Evolutionary conservation across 1,284 basidiomycete species (phyloP), one percentile per base, ranked within the genome.

Genomic region (Moesziomyces antarcticus): DNA sequence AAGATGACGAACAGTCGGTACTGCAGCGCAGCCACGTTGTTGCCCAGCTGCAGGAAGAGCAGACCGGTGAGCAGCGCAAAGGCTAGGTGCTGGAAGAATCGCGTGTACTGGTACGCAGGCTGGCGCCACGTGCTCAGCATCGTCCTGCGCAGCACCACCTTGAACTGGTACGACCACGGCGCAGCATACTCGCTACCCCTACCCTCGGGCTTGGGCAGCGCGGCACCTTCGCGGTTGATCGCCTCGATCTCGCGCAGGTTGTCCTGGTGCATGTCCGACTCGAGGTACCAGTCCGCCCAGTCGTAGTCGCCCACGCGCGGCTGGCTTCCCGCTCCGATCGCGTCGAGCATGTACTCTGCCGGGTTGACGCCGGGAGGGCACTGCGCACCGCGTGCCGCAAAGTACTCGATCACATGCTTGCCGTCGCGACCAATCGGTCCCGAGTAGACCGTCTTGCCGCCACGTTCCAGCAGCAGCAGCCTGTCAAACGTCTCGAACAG

Each of bases 11-110:
- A 94, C 40, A 93, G 89, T 41, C 92, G 88, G 86, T 93, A 95
- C 81, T 97, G 92, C 27, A 97, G 85, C 49, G 91, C 90, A 49
- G 90, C 88, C 42, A 89, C 71, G 65, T 89, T 90, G 76, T 89
- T 85, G 51, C 88, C 88, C 22, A 94, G 87, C 81, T 91, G 90
- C 57, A 97, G 86, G 89, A 94, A 94, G 14, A 92, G 92, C 53
- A 97, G 86, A 30, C 91, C 91, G 57, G 93, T 88, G 82, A 91
- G 89, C 5, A 96, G 86, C 8, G 92, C 91, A 67, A 95, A 91
- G 80, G 75, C 70, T 6, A 78, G 37, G 60, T 84, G 82, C 51
- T 82, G 80, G 84, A 93, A 93, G 46, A 94, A 86, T 51, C 93
- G 89, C 48, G 90, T 93, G 86, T 77, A 86, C 66, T 75, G 69